Evolutionary conservation across 2,329 filamentous ascomycete genomes (phyloP), one percentile per base, ranked within the genome.

Genomic region (Cytospora paraplurivora): DNA sequence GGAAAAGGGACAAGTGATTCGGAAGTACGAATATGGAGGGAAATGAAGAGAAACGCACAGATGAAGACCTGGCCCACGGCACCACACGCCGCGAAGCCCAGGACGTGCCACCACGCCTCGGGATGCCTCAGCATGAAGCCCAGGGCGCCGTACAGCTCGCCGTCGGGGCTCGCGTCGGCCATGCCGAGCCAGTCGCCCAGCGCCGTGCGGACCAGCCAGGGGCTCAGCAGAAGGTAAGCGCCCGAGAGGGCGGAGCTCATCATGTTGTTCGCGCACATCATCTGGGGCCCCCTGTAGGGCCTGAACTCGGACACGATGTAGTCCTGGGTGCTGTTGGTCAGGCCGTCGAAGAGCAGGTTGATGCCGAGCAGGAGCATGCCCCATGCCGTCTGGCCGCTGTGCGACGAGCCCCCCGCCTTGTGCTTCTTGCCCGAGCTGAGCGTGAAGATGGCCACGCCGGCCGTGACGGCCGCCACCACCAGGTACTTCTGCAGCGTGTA

Each of bases 241-340:
- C 85, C 82, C 4, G 93, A 98, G 62, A 98, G 81, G 54, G 87
- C 73, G 4, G 93, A 94, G 70, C 86, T 89, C 76, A 98, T 90
- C 62, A 97, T 80, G 75, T 98, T 99, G 77, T 97, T 92, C 47
- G 94, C 93, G 74, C 93, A 96, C 95, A 99, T 99, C 95, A 99
- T 99, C 83, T 99, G 95, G 65, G 94, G 93, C 11, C 95, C 95
- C 3, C 87, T 86, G 75, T 95, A 97, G 15, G 89, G 88, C 68
- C 86, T 87, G 77, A 93, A 96, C 7, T 86, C 82, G 67, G 79
- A 77, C 75, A 98, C 97, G 75, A 99, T 92, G 76, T 97, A 88
- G 76, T 99, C 95, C 81, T 99, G 95, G 2, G 94, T 97, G 60
- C 90, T 93, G 77, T 99, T 99, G 64, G 94, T 98, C 60, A 99